Evolutionary conservation across 2,329 filamentous ascomycete genomes (phyloP).

Genomic region (Sporothrix humicola): DNA sequence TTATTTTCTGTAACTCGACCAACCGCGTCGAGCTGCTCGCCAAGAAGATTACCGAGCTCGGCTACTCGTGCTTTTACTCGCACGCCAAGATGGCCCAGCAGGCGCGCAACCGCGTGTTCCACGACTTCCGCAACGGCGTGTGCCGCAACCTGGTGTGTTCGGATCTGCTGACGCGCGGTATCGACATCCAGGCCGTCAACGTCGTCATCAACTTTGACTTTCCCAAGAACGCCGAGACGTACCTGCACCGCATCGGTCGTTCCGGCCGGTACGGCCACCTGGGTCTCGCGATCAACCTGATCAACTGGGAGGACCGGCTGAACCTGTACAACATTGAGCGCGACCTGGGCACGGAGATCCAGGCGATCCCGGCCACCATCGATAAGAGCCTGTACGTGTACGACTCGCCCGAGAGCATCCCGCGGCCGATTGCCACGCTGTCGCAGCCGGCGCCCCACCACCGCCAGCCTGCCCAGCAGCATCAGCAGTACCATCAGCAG

Average conservation of each 20-base stretch:
- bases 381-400: constrained; percentile 99
- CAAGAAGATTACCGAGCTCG: constrained; percentile 99
- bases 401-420: constrained; percentile 93
- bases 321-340: constrained; percentile 99
- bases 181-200: constrained; percentile 98
- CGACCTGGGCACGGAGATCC: constrained; percentile 95
- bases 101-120: constrained; percentile 96
- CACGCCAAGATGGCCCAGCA: constrained; percentile 98
- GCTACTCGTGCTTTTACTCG: constrained; percentile 99
- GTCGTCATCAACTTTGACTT: constrained; percentile 99
- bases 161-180: constrained; percentile 95
- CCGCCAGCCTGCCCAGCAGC: neutral
- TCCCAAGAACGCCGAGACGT: constrained; percentile 98
- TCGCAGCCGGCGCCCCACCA: constrained; percentile 30
- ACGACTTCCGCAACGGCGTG: constrained; percentile 97
- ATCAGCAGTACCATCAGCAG: constrained; percentile 1
- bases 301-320: constrained; percentile 99
- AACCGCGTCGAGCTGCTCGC: constrained; percentile 96
- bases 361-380: constrained; percentile 90
- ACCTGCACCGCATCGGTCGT: constrained; percentile 96
- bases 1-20: constrained; percentile 99
- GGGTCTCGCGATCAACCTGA: constrained; percentile 96
- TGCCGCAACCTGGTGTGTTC: constrained; percentile 98
- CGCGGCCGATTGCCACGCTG: constrained; percentile 71
- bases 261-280: constrained; percentile 97